Percentiles rank a stretch among this genome's conserved stretches.
These are phyloP conservation scores for Meyerozyma elateridarum DNA, from an alignment of 1,139 yeast genomes.

Conservation along the genomic window DNA sequence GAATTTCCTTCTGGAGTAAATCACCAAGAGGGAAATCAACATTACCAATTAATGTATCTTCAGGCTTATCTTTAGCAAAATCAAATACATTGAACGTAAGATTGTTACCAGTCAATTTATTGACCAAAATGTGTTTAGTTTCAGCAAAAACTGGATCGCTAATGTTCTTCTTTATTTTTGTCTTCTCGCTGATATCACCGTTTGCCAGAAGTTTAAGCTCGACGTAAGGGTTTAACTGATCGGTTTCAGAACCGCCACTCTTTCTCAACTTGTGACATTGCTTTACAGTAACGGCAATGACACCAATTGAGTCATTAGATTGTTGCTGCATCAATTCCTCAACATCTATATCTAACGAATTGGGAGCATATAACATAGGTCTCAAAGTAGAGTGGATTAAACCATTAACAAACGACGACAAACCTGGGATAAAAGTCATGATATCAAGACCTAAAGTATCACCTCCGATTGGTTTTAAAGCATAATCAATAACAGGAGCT, in stretches of 20 bases:
- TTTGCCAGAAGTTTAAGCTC: conserved; percentile 44
- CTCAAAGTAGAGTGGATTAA: conserved; percentile 66
- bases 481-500: conserved; percentile 73
- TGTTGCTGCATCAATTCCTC: conserved; percentile 63
- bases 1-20: conserved; percentile 50
- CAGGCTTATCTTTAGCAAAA: conserved; percentile 47
- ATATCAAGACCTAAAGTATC: conserved; percentile 78
- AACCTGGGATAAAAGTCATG: conserved; percentile 79
- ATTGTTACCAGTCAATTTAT: conserved; percentile 50
- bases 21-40: conserved; percentile 53
- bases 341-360: conserved; percentile 67
- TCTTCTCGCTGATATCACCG: conserved; percentile 40
- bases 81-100: conserved; percentile 51
- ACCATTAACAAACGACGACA: conserved; percentile 66
- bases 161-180: conserved; percentile 52
- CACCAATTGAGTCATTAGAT: conserved; percentile 64
- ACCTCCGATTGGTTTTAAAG: conserved; percentile 84
- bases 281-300: conserved; percentile 56
- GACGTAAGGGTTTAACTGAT: conserved; percentile 58
- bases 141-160: conserved; percentile 64
- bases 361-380: conserved; percentile 81
- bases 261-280: conserved; percentile 48
- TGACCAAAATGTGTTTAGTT: conserved; percentile 55
- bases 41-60: conserved; percentile 53
- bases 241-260: conserved; percentile 34